A percentile compares a stretch with the other conserved stretches of the same genome.
These are phyloP conservation scores for Wallacemonas sp. DNA, from an alignment of 208 protist species.

Conservation along the genomic window DNA sequence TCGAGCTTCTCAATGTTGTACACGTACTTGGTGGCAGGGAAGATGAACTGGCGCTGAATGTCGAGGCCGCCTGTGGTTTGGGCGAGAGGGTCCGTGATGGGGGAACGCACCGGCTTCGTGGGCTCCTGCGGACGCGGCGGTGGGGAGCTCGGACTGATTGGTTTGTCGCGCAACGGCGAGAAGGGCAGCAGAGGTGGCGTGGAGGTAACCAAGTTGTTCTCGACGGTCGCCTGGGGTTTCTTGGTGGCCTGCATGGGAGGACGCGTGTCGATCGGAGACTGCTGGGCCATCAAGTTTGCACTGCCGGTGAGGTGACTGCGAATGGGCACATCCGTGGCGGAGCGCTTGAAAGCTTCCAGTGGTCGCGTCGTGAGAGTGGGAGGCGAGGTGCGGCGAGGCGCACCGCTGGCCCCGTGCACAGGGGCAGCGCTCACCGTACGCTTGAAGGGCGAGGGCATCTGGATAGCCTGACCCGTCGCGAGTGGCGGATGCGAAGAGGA, in stretches of 20 bases:
- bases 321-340: slow-evolving; percentile 3
- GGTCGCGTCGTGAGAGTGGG: neutral
- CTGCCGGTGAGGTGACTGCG: neutral
- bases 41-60: slow-evolving; percentile 25
- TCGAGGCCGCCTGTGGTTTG: slow-evolving; percentile 8
- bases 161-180: neutral
- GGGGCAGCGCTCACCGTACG: neutral
- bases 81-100: neutral
- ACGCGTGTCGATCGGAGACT: neutral
- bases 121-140: slow-evolving; percentile 3
- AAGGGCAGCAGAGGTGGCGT: neutral
- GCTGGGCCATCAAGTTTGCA: neutral
- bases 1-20: slow-evolving; percentile 37
- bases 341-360: slow-evolving; percentile 4
- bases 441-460: neutral
- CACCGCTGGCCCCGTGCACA: neutral
- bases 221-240: neutral
- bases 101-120: neutral
- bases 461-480: no score
- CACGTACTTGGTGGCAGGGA: slow-evolving; percentile 52
- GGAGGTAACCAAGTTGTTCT: neutral
- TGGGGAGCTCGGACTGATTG: neutral
- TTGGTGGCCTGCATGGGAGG: neutral
- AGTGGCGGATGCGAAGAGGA: neutral
- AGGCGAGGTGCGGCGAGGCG: neutral